Percentiles rank a stretch among this genome's conserved stretches.
Conservation (phyloP, 1,284 basidiomycete species). For the Fomitopsis betulina region DNA sequence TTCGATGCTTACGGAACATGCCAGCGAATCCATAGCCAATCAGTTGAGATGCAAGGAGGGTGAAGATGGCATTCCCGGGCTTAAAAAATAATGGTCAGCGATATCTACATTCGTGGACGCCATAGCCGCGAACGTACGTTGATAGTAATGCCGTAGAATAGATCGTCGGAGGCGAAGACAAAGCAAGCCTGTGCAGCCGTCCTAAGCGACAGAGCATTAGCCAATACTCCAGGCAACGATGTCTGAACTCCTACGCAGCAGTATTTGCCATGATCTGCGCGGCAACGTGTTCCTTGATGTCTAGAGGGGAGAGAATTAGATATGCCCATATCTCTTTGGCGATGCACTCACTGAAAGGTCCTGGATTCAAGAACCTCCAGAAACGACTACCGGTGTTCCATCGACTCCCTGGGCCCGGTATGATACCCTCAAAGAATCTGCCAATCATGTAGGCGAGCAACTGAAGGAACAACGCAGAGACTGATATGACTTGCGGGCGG, state of each 20-base stretch:
- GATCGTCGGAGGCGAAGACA: conserved; percentile 29
- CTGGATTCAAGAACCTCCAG: conserved; percentile 54
- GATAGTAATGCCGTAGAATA: conserved; percentile 33
- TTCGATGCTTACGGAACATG: conserved; percentile 1
- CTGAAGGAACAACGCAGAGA: conserved; percentile 55
- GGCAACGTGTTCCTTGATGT: conserved; percentile 58
- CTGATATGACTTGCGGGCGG: conserved; percentile 49
- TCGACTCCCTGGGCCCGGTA: conserved; percentile 40
- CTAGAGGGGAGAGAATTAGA: conserved; percentile 19
- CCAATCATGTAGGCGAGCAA: conserved; percentile 42
- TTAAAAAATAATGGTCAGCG: not conserved
- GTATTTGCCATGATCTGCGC: conserved; percentile 48
- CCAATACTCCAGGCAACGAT: not conserved
- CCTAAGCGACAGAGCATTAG: not conserved
- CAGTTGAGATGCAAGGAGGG: conserved; percentile 25
- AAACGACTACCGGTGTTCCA: conserved; percentile 38
- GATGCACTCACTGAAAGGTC: conserved; percentile 42
- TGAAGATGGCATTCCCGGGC: conserved; percentile 32
- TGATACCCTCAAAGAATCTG: conserved; percentile 37
- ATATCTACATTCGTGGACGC: too few species aligned
- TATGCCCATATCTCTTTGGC: not conserved
- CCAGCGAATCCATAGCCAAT: conserved; percentile 27
- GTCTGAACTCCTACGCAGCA: conserved; percentile 13
- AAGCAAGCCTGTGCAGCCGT: conserved; percentile 17
- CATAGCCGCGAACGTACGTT: conserved; percentile 15